Percentiles rank a stretch among this genome's conserved stretches.
Conservation (phyloP, 352 stramenopile species). For the Thalassiosira livingstoniorum region DNA sequence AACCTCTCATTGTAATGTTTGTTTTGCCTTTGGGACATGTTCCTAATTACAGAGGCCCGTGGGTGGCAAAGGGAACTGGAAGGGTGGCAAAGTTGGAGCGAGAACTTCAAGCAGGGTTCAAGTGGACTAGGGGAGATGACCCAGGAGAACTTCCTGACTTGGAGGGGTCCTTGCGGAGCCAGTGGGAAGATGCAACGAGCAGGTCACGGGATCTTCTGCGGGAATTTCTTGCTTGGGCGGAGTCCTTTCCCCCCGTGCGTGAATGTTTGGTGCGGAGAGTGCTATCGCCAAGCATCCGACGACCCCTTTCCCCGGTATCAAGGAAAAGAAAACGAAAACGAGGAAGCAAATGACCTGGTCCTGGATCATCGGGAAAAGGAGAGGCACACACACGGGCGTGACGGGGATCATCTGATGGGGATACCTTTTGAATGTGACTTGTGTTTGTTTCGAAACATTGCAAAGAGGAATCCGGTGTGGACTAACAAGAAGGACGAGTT, state of each 20-base stretch:
- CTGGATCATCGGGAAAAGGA: background rate
- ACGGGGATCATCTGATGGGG: conserved; percentile 53
- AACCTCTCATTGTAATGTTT: conserved; percentile 47
- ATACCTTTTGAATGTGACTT: conserved; percentile 53
- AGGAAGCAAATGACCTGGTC: conserved; percentile 2
- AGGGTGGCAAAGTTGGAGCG: background rate
- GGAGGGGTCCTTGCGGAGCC: conserved; percentile 26
- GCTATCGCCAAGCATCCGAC: background rate
- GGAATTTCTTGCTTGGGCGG: conserved; percentile 45
- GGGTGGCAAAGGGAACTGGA: conserved; percentile 1
- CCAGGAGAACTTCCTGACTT: conserved; percentile 40
- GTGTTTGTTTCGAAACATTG: conserved; percentile 52
- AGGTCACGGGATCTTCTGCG: conserved; percentile 58
- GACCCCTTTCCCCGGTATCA: conserved; percentile 2
- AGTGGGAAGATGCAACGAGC: conserved; percentile 19
- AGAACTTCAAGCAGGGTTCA: conserved; percentile 8
- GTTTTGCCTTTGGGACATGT: conserved; percentile 33
- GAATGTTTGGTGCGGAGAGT: conserved; percentile 19
- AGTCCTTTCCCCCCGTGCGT: conserved; percentile 16
- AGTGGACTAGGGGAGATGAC: background rate
- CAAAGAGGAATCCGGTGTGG: conserved; percentile 6
- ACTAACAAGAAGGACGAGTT: conserved; percentile 1
- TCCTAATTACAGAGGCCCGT: conserved; percentile 16
- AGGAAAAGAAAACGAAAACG: conserved; percentile 3
- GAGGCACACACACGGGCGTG: conserved; percentile 13